Evolutionary conservation across 1,284 basidiomycete species (phyloP), one percentile per base, ranked within the genome.

Genomic region (Earliella scabrosa): DNA sequence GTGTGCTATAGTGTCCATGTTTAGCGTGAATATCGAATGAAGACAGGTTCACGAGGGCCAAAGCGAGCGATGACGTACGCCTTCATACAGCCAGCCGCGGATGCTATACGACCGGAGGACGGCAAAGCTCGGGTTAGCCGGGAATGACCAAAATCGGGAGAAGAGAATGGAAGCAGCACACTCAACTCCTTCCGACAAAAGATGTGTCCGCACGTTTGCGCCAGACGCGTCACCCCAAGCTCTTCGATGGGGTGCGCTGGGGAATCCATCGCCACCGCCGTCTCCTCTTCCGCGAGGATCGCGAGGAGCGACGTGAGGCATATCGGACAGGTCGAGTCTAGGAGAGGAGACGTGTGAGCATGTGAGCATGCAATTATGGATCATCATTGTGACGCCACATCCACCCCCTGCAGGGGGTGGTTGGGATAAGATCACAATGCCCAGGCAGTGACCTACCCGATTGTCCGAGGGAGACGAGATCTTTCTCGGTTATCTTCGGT

Each of bases 141-240:
- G 11, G 14, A 5, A 11, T 31, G 21, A 35, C 20, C 16, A 9
- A 21, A 14, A 13, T 10, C 13, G 31, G 34, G 7, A 36, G 27
- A 38, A 20, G 29, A 35, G 21, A 8, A 13, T 24, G 21, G 23
- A 11, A 41, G 23, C 3, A 38, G 9, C 18, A n/a, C 24, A 52
- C 61, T 63, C 59, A 64, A 90, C 90, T 91, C 89, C 74, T 82
- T 83, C 61, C 86, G 80, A 68, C 89, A 92, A 66, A 91, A 92
- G 18, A 87, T 63, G 67, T 92, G 89, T 6, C 83, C 82, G 63
- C 89, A 92, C 24, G 86, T 70, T 62, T 81, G 68, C 45, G 73
- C 68, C 8, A 92, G 72, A 58, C 76, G 78, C 24, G 87, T 89
- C 18, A 92, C 83, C 2, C 89, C 90, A 2, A 88, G 70, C 40